Evolutionary conservation across 192 early-diverging fungal species (phyloP).

Genomic region (Coemansia interrupta): DNA sequence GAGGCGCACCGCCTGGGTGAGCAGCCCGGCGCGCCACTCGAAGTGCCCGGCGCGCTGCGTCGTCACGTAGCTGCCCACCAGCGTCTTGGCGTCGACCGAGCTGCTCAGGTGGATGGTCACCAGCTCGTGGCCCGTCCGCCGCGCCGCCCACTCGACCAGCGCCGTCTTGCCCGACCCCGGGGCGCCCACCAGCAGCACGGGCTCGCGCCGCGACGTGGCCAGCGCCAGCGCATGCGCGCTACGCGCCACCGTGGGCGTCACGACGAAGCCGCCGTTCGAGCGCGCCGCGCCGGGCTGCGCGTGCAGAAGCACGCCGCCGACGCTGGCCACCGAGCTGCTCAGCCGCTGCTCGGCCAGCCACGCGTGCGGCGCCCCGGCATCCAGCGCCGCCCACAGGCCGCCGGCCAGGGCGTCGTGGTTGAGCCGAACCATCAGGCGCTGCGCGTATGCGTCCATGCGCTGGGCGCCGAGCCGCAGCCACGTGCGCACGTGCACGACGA

Average conservation of each 20-base stretch:
- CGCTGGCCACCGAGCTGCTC: slow-evolving; percentile 34
- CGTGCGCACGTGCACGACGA: slow-evolving; percentile 15
- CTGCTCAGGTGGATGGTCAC: slow-evolving; percentile 94
- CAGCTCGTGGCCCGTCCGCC: slow-evolving; percentile 72
- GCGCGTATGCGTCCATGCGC: slow-evolving; percentile 11
- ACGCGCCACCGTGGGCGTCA: slow-evolving; percentile 70
- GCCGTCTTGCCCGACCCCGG: slow-evolving; percentile 88
- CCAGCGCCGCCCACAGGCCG: slow-evolving; percentile 13
- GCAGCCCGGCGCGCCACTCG: slow-evolving; percentile 89
- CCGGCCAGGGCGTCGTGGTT: slow-evolving; percentile 7
- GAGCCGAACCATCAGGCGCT: slow-evolving; percentile 7
- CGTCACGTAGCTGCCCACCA: slow-evolving; percentile 93
- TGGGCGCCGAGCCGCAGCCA: slow-evolving; percentile 33
- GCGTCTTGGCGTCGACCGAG: slow-evolving; percentile 91
- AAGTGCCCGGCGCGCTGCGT: slow-evolving; percentile 91
- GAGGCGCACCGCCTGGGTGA: slow-evolving; percentile 83
- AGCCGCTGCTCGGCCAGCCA: slow-evolving; percentile 27
- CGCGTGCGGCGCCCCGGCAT: background rate
- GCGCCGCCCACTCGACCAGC: slow-evolving; percentile 83
- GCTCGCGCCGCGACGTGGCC: slow-evolving; percentile 79
- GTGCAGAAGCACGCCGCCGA: slow-evolving; percentile 47
- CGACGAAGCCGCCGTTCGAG: slow-evolving; percentile 40
- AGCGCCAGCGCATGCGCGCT: slow-evolving; percentile 81
- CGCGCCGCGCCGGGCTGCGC: slow-evolving; percentile 20
- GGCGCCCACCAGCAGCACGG: slow-evolving; percentile 81